Evolutionary conservation across 805 yeast species (phyloP), one percentile per base, ranked within the genome.

Genomic region (Candida odintsovae): DNA sequence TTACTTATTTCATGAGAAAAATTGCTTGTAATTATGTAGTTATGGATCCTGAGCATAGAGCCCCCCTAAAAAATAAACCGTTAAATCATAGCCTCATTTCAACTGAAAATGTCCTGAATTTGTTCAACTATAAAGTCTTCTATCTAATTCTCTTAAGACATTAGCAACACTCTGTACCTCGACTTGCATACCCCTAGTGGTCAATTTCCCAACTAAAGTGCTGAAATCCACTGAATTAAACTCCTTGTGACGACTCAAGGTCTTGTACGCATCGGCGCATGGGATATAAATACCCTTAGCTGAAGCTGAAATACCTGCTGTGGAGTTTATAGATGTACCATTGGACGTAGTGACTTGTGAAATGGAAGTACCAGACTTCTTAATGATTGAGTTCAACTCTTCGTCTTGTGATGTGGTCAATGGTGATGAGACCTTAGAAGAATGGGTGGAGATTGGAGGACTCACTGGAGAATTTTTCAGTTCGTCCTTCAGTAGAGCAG

Each of bases 161-260:
- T 85, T 84, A 26, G 94, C 95, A 29, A 90, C 94, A 55, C 89
- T 80, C 57, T 84, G 88, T n/a, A 86, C 95, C 59, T 90, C 97
- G 41, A 90, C 95, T 57, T 84, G 88, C 84, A 86, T 86, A 3
- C 95, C 96, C 51, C 85, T 71, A 1, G 95, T 86, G 26, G 84
- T 80, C 53, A 89, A 72, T 55, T 83, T 79, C 13, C 86, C 86
- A 5, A 88, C 90, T 50, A 88, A 69, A 2, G 82, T 77, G 45
- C 85, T 78, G 58, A 88, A 80, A 51, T 87, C 94, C 18, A 83
- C 87, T 8, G 78, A 71, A 48, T 78, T 76, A 66, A 88, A 88
- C 54, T 82, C 79, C 57, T 84, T 83, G 63, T 89, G 96, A 47
- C 95, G 72, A 28, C 90, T 81, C 43, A 90, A 73, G 3, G 96